These are phyloP conservation scores for Lecanosticta acicola DNA, from an alignment of 2,329 filamentous ascomycete species.

Conservation along the genomic window DNA sequence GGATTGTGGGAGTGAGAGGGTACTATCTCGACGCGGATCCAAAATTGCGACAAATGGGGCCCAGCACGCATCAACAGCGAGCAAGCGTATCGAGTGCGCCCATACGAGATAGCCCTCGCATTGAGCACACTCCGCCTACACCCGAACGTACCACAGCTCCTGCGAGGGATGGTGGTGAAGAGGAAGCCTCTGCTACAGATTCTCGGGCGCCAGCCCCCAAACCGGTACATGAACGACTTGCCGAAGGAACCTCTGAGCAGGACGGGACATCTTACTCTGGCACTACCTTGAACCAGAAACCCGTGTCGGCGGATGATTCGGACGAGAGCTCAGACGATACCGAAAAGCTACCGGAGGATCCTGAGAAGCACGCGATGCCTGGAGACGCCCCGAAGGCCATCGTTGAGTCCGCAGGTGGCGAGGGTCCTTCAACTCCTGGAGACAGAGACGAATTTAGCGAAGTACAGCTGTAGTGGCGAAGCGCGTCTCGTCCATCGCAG, in stretches of 20 bases:
- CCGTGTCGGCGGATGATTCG: conserved; percentile 19
- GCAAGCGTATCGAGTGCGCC: conserved; percentile 27
- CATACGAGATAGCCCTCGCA: conserved; percentile 40
- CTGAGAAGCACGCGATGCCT: conserved; percentile 18
- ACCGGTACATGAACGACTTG: conserved; percentile 10
- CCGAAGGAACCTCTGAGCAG: conserved; percentile 28
- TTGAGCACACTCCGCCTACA: conserved; percentile 48
- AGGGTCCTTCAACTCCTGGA: conserved; percentile 9
- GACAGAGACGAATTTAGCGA: conserved; percentile 29
- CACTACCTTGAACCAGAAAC: conserved; percentile 30
- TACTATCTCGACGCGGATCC: conserved; percentile 91
- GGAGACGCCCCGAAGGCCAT: conserved; percentile 6
- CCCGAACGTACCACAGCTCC: conserved; percentile 37
- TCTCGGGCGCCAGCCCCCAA: conserved; percentile 29
- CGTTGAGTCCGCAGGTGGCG: conserved; percentile 2
- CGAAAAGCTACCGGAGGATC: conserved; percentile 23
- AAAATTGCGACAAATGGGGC: conserved; percentile 51
- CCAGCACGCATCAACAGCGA: conserved; percentile 31
- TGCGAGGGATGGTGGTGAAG: conserved; percentile 7
- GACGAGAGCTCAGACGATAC: conserved; percentile 23
- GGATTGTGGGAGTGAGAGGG: conserved; percentile 87
- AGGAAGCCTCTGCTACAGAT: conserved; percentile 10
- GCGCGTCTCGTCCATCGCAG: no score
- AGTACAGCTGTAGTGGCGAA: conserved; percentile 20
- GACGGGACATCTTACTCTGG: conserved; percentile 14